Evolutionary conservation across 208 protist species (phyloP).

Genomic region (Angomonas deanei): DNA sequence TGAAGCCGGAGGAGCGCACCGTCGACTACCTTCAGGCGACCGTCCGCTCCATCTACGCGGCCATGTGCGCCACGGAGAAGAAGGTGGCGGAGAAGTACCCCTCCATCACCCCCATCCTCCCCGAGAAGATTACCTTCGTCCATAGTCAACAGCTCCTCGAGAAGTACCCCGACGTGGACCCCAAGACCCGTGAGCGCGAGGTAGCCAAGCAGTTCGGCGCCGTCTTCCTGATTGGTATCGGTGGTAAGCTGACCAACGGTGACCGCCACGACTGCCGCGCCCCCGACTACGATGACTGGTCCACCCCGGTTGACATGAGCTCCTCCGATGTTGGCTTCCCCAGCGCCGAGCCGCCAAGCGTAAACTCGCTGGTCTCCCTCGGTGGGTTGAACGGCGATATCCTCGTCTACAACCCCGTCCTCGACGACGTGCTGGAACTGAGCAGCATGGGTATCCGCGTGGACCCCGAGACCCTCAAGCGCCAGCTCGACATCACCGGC

Average conservation of each 20-base stretch:
- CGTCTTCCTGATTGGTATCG: slow-evolving; percentile 90
- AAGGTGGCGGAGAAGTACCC: slow-evolving; percentile 43
- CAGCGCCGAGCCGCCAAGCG: slow-evolving; percentile 20
- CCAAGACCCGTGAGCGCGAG: slow-evolving; percentile 78
- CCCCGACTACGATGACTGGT: slow-evolving; percentile 93
- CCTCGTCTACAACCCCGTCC: slow-evolving; percentile 76
- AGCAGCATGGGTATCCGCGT: slow-evolving; percentile 92
- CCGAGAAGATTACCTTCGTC: slow-evolving; percentile 80
- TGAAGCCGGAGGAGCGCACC: slow-evolving; percentile 46
- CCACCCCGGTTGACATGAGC: slow-evolving; percentile 48
- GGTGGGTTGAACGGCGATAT: slow-evolving; percentile 88
- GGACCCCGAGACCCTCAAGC: slow-evolving; percentile 61
- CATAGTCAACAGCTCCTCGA: slow-evolving; percentile 77
- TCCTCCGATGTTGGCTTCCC: slow-evolving; percentile 29
- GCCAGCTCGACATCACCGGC: slow-evolving; percentile 70
- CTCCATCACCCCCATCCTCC: slow-evolving; percentile 42
- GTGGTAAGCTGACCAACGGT: slow-evolving; percentile 70
- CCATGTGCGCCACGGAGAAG: slow-evolving; percentile 64
- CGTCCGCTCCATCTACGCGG: slow-evolving; percentile 66
- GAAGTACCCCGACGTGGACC: slow-evolving; percentile 69
- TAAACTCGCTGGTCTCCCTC: slow-evolving; percentile 53
- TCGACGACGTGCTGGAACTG: slow-evolving; percentile 85
- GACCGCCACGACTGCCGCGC: slow-evolving; percentile 79
- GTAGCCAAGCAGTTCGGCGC: slow-evolving; percentile 74
- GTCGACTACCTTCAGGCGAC: slow-evolving; percentile 62